Evolutionary conservation across 129 eudicot genomes (phyloP), one percentile per base, ranked within the genome.

Genomic region (Flaveria brownii): DNA sequence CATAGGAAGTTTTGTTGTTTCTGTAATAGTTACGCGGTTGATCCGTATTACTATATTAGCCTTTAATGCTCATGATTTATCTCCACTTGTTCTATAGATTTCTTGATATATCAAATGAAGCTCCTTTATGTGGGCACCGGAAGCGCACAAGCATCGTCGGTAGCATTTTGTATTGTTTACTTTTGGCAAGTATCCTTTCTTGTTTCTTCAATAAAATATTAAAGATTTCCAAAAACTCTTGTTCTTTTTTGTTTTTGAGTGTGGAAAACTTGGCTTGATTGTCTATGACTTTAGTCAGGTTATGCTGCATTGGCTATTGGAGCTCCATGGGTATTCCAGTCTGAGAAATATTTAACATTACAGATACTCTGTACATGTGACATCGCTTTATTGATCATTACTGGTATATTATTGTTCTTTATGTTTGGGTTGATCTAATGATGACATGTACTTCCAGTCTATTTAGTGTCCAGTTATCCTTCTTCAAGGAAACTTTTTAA

Each of bases 41-140:
- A 51, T 54, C 1, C 60, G 17, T 54, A 54, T 52, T 36, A 54
- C 28, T 46, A 77, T 14, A 6, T 66, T 67, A 67, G 46, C 10
- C 6, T 20, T 43, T 28, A 22, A 61, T 61, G 51, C 7, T 62
- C 57, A 81, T 76, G 75, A 42, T 15, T 18, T n/a, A 47, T n/a
- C 20, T 59, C 66, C 43, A 76, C n/a, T 70, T 75, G 57, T 78
- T 28, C 11, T 59, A 66, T 78, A 94, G 99, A 82, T 95, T 95
- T 72, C 89, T 95, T 62, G 99, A 95, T 85, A 77, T 91, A 84
- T 86, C 89, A 74, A 89, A 91, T 57, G 99, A 95, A 61, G 96
- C 97, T 63, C 99, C 99, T 68, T 82, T 88, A 72, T 86, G 78
- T 88, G 97, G 93, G 22, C 89, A 91, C 46, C 85, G 96, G 85